Evolutionary conservation across 257 asterid genomes (phyloP), one percentile per base, ranked within the genome.

Genomic region (Lithospermum erythrorhizon): DNA sequence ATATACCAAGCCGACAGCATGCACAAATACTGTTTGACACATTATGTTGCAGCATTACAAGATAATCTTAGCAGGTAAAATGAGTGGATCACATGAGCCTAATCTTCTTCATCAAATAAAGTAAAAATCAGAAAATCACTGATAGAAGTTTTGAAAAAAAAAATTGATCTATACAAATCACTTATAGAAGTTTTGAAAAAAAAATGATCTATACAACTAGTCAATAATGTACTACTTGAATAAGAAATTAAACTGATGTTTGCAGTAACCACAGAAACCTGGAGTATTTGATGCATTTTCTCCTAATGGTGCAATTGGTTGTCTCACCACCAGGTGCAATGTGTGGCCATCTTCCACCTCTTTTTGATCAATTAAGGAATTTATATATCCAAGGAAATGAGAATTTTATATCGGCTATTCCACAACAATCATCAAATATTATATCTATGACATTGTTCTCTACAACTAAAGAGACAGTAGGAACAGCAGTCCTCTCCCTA

Each of bases 331-430:
- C 77, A 91, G 78, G 80, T 91, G 98, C 65, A 91, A 74, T 32
- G 98, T 87, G 75, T 91, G 98, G 57, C 98, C 98, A 72, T 91
- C 98, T 79, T 91, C 98, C 65, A 91, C 98, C 21, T 91, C 98
- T 91, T 72, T 61, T 68, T 61, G 29, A 65, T 68, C 69, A 23
- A 72, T 87, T 66, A 83, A 87, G 95, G 90, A 85, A 75, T 78
- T 48, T 71, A 48, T 24, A 22, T 60, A 30, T 7, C 57, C n/a
- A 41, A 10, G 13, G 27, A 53, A 2, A 19, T 53, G 14, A 4
- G 17, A 53, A 53, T 53, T 11, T n/a, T 37, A 2, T 37, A 37
- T n/a, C n/a, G n/a, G 9, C 48, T 6, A 15, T 10, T 37, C 48
- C 9, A 11, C 48, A 37, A 37, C 23, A 19, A 19, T 19, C 14